Base-by-base conservation (phyloP, 805 yeast genomes). In the Scheffersomyces ergatensis region DNA sequence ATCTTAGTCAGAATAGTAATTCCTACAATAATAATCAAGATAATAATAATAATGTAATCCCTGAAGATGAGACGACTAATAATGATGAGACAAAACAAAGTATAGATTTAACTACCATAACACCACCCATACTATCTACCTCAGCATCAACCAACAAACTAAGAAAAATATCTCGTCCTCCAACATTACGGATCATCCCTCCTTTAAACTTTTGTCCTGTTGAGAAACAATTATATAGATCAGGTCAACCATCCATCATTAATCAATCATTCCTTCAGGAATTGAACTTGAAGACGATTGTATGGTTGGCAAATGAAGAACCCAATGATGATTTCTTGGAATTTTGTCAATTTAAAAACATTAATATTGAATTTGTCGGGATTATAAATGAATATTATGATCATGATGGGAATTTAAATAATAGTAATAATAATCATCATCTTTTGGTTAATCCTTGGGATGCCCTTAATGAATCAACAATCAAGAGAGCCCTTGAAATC, bases 161-260 rank as follows among this genome's bases (percentile, higher is more conserved):
- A 45, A 38, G 51, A 7, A 58, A 50, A 39, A 55, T 68, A 21
- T 53, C 59, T 5, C 65, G 68, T 24, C 80, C 87, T 0, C 92
- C 93, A 6, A 58, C 71, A 30, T 65, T 78, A 47, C 65, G 89
- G 34, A 82, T 88, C 18, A 90, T 93, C 3, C 99, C 99, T 2
- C 99, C 99, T 0, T 65, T 90, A 48, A 93, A 93, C 63, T 92
- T 92, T 60, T 85, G 97, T 48, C 97, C 98, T 0, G 98, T 93
- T 12, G 98, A 93, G 57, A 75, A 83, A 37, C 81, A 83, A 47
- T 67, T 92, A 34, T 92, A 90, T 62, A 70, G 99, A 29, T 83
- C 93, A 12, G 98, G 98, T 0, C 97, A 89, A 61, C 99, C 99
- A 13, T 82, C 95, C 12, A 83, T 89, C n/a, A 83, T 92, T 42